Evolutionary conservation across 441 rosid genomes (phyloP).

Genomic region (Populus hybrid): DNA sequence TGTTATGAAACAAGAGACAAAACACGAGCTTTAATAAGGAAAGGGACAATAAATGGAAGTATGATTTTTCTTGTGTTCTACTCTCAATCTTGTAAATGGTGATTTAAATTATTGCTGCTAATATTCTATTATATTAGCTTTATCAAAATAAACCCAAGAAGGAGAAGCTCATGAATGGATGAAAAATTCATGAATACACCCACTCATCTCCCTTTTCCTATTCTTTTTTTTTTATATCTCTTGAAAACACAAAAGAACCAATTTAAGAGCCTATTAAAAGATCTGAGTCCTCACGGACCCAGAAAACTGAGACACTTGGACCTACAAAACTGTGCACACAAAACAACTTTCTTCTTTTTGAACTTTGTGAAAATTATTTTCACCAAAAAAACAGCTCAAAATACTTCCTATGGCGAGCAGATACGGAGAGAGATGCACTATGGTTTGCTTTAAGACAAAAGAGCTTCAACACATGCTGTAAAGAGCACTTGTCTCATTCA

Average conservation of each 20-base stretch:
- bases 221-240: too few species aligned
- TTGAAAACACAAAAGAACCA: neutral
- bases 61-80: neutral
- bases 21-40: conserved; percentile 18
- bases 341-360: neutral
- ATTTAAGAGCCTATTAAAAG: neutral
- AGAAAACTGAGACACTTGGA: conserved; percentile 13
- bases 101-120: neutral
- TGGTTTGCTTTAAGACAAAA: too few species aligned
- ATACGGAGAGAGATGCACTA: too few species aligned
- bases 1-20: conserved; percentile 12
- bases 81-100: conserved; percentile 11
- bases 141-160: neutral
- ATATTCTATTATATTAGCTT: neutral
- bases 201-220: neutral
- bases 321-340: conserved; percentile 10
- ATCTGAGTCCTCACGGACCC: conserved; percentile 17
- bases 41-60: neutral
- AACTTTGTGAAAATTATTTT: neutral
- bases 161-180: conserved; percentile 1
- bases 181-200: neutral
- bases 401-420: too few species aligned
- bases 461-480: neutral
- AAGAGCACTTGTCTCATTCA: neutral
- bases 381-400: too few species aligned